Conservation (phyloP, 352 stramenopile genomes). For the Phytophthora rubi region DNA sequence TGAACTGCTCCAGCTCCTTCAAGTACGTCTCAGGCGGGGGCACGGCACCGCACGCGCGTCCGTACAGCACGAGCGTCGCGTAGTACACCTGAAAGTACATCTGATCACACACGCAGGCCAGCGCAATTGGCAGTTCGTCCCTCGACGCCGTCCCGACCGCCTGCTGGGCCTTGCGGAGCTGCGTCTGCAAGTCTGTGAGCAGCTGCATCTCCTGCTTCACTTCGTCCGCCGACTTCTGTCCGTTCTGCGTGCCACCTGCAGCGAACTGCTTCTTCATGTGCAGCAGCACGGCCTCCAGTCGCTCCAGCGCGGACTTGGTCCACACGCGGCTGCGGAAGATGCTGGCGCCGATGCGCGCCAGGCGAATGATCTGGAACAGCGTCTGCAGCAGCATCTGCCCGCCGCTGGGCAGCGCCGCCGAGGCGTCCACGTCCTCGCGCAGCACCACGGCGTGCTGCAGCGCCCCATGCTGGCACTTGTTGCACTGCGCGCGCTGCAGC, state of each 20-base stretch:
- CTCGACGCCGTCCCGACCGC: constrained; percentile 51
- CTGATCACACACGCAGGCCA: constrained; percentile 68
- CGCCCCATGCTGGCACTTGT: constrained; percentile 73
- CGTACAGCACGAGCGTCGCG: constrained; percentile 71
- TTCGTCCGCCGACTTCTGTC: constrained; percentile 63
- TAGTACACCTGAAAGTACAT: constrained; percentile 90
- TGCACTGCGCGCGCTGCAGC: constrained; percentile 49
- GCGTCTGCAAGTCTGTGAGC: constrained; percentile 54
- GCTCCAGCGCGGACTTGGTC: constrained; percentile 57
- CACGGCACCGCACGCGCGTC: constrained; percentile 65
- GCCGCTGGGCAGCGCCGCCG: constrained; percentile 43
- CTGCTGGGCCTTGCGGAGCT: constrained; percentile 56
- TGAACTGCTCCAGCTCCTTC: constrained; percentile 57
- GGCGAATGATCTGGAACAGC: constrained; percentile 64
- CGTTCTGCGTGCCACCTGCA: constrained; percentile 64
- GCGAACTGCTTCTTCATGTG: constrained; percentile 65
- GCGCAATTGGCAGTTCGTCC: constrained; percentile 65
- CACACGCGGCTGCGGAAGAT: constrained; percentile 72
- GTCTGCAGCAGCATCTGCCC: constrained; percentile 65
- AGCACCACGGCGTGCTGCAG: constrained; percentile 68
- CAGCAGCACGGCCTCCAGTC: constrained; percentile 51
- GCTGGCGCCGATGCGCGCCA: constrained; percentile 56
- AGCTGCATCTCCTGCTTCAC: constrained; percentile 63
- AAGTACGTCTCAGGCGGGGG: constrained; percentile 67
- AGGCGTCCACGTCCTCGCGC: constrained; percentile 40